These are phyloP conservation scores for Apophysomyces ossiformis DNA, from an alignment of 371 early-diverging fungal species.

Conservation along the genomic window DNA sequence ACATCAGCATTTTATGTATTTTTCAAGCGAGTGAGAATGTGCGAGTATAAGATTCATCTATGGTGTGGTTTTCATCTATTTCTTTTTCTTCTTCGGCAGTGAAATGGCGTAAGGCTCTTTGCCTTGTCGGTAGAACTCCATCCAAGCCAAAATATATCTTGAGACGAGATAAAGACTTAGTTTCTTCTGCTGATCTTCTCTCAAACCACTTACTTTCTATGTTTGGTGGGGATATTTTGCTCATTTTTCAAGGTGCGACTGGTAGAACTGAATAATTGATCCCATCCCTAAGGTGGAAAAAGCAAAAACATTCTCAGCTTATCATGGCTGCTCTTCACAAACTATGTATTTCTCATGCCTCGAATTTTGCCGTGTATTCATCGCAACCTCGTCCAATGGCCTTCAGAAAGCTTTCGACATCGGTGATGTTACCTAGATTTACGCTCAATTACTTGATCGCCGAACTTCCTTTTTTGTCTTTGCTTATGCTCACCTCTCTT, in stretches of 20 bases:
- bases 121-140: slow-evolving; percentile 25
- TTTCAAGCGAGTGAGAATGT: not conserved
- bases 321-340: not conserved
- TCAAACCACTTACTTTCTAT: slow-evolving; percentile 26
- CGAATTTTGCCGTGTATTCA: slow-evolving; percentile 59
- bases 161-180: not conserved
- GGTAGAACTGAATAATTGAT: slow-evolving; percentile 58
- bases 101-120: slow-evolving; percentile 12
- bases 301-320: not conserved
- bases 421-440: slow-evolving; percentile 51
- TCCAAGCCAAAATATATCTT: slow-evolving; percentile 27
- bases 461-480: slow-evolving; percentile 5
- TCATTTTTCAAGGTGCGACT: slow-evolving; percentile 56
- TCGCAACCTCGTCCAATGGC: slow-evolving; percentile 67
- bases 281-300: slow-evolving; percentile 53
- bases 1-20: not conserved
- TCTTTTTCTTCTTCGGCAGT: slow-evolving; percentile 24
- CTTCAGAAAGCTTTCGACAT: slow-evolving; percentile 52
- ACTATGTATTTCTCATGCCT: slow-evolving; percentile 28
- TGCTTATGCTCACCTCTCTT: not conserved
- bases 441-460: slow-evolving; percentile 7
- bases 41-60: not conserved
- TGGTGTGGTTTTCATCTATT: not conserved
- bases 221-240: slow-evolving; percentile 28
- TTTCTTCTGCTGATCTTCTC: not conserved